Percentiles rank a stretch among this genome's conserved stretches.
Evolutionary conservation across 2,329 filamentous ascomycete species (phyloP).

Genomic region (Alternaria longipes): DNA sequence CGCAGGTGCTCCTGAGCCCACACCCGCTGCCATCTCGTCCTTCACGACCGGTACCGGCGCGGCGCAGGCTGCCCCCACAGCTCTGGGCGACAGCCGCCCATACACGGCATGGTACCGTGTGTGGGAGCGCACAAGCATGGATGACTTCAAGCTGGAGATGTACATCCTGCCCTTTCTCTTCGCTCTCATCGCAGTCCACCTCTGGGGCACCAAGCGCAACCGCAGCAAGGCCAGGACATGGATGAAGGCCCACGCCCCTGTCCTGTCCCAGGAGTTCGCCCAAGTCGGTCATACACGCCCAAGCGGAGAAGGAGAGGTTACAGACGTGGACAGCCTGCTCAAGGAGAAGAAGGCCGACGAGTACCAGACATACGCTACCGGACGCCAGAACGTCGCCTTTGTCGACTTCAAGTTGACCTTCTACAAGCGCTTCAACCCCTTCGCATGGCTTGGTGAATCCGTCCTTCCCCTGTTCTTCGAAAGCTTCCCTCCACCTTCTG

Average conservation of each 20-base stretch:
- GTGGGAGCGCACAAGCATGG: conserved; percentile 85
- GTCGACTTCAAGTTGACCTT: conserved; percentile 84
- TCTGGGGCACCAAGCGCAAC: conserved; percentile 83
- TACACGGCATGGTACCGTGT: conserved; percentile 98
- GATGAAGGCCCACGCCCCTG: conserved; percentile 76
- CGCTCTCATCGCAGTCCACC: conserved; percentile 78
- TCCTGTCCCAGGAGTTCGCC: conserved; percentile 83
- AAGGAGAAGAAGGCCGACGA: conserved; percentile 90
- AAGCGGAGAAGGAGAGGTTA: conserved; percentile 51
- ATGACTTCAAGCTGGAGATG: conserved; percentile 89
- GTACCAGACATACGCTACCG: conserved; percentile 86
- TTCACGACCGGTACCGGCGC: conserved; percentile 52
- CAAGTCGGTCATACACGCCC: conserved; percentile 75
- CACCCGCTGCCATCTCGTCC: conserved; percentile 58
- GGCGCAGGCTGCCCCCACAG: conserved; percentile 48
- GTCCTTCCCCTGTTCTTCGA: conserved; percentile 82
- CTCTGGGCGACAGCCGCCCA: conserved; percentile 61
- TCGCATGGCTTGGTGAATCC: conserved; percentile 71
- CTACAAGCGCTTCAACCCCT: conserved; percentile 87
- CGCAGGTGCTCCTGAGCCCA: conserved; percentile 77
- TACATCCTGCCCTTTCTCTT: conserved; percentile 79
- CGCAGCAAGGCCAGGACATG: conserved; percentile 81
- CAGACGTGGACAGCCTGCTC: conserved; percentile 67
- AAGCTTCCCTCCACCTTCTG: conserved; percentile 71
- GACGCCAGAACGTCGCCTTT: conserved; percentile 91